Percentiles rank a stretch among this genome's conserved stretches.
Conservation (phyloP, 1,284 basidiomycete genomes). For the Rugiboletus extremiorientalis region DNA sequence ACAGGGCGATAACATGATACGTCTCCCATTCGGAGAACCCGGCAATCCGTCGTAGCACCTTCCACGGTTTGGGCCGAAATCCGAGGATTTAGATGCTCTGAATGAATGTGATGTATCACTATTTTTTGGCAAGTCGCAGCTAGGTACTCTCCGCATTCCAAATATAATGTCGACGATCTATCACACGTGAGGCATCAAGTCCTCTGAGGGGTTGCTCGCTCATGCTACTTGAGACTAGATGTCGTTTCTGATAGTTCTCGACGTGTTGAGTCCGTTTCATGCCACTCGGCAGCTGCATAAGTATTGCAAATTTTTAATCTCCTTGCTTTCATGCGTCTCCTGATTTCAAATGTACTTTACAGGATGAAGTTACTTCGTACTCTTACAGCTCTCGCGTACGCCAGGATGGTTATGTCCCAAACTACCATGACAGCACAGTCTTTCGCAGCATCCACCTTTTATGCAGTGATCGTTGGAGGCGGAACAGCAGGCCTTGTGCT, state of each 20-base stretch:
- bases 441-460: conserved; percentile 1
- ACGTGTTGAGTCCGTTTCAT: neutral
- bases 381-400: neutral
- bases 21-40: neutral
- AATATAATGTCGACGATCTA: neutral
- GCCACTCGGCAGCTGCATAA: neutral
- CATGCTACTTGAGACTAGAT: neutral
- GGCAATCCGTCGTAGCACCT: neutral
- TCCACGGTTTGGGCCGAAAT: neutral
- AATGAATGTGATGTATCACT: neutral
- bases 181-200: neutral
- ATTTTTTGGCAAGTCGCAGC: neutral
- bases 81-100: neutral
- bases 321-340: neutral
- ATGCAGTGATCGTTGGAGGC: neutral
- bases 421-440: neutral
- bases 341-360: neutral
- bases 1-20: neutral
- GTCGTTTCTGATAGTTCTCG: neutral
- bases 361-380: neutral
- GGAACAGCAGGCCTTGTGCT: conserved; percentile 4
- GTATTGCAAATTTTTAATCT: neutral
- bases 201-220: neutral
- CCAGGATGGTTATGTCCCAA: neutral
- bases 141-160: neutral